phyloP scores from a whole-genome alignment of 495 filamentous ascomycete species.

The Xylaria cubensis region DNA sequence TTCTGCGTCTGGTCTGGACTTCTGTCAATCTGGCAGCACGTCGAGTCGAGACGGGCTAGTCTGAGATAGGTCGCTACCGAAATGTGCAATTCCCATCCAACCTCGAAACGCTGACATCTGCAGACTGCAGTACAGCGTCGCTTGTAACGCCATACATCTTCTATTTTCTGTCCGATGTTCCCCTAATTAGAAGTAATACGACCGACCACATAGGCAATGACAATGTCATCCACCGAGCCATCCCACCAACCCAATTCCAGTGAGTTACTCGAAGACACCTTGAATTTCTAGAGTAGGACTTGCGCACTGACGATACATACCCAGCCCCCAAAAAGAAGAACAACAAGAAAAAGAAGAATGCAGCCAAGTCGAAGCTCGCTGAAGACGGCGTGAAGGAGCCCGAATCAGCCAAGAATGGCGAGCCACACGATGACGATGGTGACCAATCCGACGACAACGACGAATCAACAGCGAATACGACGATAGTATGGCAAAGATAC shows the following conservation, averaged over 20 bases:
- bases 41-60: conserved; percentile 24
- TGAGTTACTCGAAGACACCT: conserved; percentile 31
- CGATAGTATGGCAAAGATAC: conserved; percentile 25
- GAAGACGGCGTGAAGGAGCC: conserved; percentile 48
- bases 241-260: conserved; percentile 37
- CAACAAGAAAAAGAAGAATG: conserved; percentile 76
- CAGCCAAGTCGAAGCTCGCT: conserved; percentile 46
- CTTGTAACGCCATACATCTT: conserved; percentile 9
- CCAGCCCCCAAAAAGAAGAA: conserved; percentile 64
- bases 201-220: conserved; percentile 25
- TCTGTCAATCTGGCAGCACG: conserved; percentile 22
- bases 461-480: conserved; percentile 24
- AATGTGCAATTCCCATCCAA: conserved; percentile 26
- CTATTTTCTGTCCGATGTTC: conserved; percentile 9
- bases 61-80: conserved; percentile 21
- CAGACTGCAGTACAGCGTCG: conserved; percentile 11
- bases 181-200: conserved; percentile 3
- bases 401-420: conserved; percentile 42
- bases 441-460: conserved; percentile 41
- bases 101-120: conserved; percentile 14
- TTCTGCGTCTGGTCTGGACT: background rate
- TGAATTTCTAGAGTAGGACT: conserved; percentile 4
- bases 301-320: conserved; percentile 31
- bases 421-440: conserved; percentile 42
- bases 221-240: conserved; percentile 42